A percentile compares a stretch with the other conserved stretches of the same genome.
Conservation (phyloP, 2,329 filamentous ascomycete species). For the Xylaria arbuscula region DNA sequence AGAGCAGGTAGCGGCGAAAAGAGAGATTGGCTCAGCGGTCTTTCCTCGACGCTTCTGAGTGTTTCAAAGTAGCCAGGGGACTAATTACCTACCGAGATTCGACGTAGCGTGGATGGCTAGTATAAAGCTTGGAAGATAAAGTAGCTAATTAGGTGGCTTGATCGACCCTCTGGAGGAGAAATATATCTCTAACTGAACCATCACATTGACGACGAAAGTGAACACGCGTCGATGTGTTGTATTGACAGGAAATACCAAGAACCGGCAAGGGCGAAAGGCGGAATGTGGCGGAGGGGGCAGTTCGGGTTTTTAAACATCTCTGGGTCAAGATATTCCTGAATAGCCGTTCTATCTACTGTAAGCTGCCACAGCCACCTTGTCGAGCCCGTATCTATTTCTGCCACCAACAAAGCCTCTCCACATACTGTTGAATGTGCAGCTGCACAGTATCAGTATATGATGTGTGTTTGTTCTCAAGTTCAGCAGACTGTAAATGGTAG, state of each 20-base stretch:
- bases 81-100: constrained; percentile 26
- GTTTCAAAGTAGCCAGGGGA: constrained; percentile 47
- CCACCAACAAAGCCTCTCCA: constrained; percentile 22
- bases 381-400: constrained; percentile 25
- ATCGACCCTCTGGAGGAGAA: not conserved
- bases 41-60: constrained; percentile 22
- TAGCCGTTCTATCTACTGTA: too few relatives aligned
- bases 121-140: not conserved
- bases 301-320: constrained; percentile 23
- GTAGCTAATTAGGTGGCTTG: not conserved
- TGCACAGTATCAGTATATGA: not conserved
- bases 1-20: constrained; percentile 29
- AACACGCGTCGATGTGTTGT: constrained; percentile 10
- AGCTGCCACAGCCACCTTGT: constrained; percentile 25
- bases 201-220: not conserved
- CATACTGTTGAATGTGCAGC: not conserved
- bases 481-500: not conserved
- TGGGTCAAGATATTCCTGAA: constrained; percentile 15
- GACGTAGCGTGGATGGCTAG: not conserved
- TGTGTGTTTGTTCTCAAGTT: not conserved
- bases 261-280: not conserved
- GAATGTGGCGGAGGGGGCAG: constrained; percentile 7
- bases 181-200: not conserved
- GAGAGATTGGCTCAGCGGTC: constrained; percentile 26
- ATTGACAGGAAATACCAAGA: constrained; percentile 7